phyloP scores from a whole-genome alignment of 345 rosid genomes.

The Citrus glauca region DNA sequence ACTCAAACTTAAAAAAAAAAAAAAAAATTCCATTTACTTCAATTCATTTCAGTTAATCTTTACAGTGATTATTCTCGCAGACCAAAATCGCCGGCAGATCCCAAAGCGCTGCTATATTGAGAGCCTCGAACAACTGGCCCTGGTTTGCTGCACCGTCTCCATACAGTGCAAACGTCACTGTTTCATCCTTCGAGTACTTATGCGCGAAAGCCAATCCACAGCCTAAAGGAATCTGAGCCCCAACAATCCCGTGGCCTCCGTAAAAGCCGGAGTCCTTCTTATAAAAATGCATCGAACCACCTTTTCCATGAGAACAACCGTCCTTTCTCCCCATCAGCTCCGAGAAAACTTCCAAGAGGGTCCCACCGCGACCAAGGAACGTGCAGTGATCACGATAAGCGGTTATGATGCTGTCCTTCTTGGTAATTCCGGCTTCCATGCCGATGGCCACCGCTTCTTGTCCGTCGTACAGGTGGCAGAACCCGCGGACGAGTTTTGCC shows the following conservation, averaged over 20 bases:
- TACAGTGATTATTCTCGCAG: constrained; percentile 98
- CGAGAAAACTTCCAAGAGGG: constrained; percentile 60
- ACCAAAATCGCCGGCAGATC: constrained; percentile 88
- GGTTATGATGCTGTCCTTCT: constrained; percentile 78
- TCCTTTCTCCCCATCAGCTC: constrained; percentile 93
- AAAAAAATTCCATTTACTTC: background rate
- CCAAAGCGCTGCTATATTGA: constrained; percentile 93
- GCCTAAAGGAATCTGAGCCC: constrained; percentile 93
- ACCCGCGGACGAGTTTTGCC: constrained; percentile 96
- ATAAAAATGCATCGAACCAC: constrained; percentile 98
- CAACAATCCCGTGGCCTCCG: constrained; percentile 97
- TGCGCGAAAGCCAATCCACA: constrained; percentile 98
- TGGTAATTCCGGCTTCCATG: constrained; percentile 93
- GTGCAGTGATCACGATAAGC: constrained; percentile 93
- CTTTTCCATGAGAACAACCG: constrained; percentile 89
- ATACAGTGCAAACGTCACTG: constrained; percentile 76
- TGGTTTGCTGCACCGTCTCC: constrained; percentile 99
- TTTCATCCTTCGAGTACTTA: constrained; percentile 80
- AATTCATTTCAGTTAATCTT: background rate
- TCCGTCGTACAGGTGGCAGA: constrained; percentile 98
- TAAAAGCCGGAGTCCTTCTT: constrained; percentile 78
- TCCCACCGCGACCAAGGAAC: constrained; percentile 82
- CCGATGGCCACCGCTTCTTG: constrained; percentile 95
- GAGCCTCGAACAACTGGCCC: constrained; percentile 93
- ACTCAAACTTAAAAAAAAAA: background rate